These are phyloP conservation scores for Cordyceps sp. DNA, from an alignment of 2,329 filamentous ascomycete species.

Conservation along the genomic window DNA sequence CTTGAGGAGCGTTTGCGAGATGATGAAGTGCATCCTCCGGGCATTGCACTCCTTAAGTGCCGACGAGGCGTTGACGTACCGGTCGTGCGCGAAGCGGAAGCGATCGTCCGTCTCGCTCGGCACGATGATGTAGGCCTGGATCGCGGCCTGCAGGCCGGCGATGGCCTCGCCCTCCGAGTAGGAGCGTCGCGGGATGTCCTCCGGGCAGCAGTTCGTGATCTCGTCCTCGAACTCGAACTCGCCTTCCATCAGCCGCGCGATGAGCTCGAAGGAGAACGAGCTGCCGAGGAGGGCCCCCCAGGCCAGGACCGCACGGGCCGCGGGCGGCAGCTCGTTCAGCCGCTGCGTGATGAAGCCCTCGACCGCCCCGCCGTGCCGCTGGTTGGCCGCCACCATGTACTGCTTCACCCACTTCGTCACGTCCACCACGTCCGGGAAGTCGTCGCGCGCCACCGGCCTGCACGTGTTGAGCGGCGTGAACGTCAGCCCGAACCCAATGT, in stretches of 20 bases:
- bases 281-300: constrained; percentile 77
- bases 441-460: constrained; percentile 55
- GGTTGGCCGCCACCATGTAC: constrained; percentile 64
- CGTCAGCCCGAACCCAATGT: constrained; percentile 84
- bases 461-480: constrained; percentile 91
- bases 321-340: constrained; percentile 55
- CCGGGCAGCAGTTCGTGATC: constrained; percentile 12
- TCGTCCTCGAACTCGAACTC: constrained; percentile 50
- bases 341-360: constrained; percentile 55
- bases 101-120: constrained; percentile 71
- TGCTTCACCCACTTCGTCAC: constrained; percentile 72
- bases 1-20: constrained; percentile 66
- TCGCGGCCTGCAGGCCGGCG: constrained; percentile 63
- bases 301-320: constrained; percentile 62
- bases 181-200: constrained; percentile 7
- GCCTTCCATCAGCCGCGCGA: constrained; percentile 60
- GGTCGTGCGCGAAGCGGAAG: constrained; percentile 79
- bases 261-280: constrained; percentile 67
- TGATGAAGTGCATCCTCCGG: constrained; percentile 78
- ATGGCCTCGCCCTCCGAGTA: constrained; percentile 54
- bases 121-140: constrained; percentile 67
- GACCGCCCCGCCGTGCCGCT: constrained; percentile 53
- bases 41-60: constrained; percentile 52
- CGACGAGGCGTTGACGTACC: constrained; percentile 62
- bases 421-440: constrained; percentile 71